Evolutionary conservation across 345 rosid species (phyloP).

Genomic region (Eucalyptus lansdowneana): DNA sequence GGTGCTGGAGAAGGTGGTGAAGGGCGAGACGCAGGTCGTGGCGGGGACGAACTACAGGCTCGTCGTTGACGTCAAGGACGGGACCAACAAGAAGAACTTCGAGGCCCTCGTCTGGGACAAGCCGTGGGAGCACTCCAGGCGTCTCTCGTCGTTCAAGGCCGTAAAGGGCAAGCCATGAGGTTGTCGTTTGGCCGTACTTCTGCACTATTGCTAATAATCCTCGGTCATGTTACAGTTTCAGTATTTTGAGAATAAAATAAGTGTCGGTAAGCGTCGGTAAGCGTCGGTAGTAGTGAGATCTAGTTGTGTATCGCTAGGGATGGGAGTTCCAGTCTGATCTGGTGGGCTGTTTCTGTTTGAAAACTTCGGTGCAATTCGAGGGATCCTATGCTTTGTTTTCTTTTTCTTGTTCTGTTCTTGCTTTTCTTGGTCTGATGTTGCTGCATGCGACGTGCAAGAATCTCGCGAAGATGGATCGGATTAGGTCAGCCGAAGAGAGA

Average conservation of each 20-base stretch:
- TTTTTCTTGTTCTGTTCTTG: neutral
- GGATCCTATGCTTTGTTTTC: neutral
- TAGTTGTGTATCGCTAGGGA: neutral
- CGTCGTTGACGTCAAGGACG: slow-evolving; percentile 4
- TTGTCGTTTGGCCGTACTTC: neutral
- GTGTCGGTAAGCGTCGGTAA: neutral
- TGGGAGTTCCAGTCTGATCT: neutral
- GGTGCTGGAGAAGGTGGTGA: slow-evolving; percentile 9
- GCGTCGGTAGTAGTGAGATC: neutral
- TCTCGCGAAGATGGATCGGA: neutral
- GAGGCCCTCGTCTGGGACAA: slow-evolving; percentile 47
- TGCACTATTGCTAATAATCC: neutral
- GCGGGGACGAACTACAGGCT: slow-evolving; percentile 42
- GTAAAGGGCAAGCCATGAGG: neutral
- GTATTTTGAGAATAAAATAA: neutral
- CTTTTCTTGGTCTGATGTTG: neutral
- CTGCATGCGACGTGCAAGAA: neutral
- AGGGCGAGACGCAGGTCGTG: slow-evolving; percentile 46
- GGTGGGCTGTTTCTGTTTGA: neutral
- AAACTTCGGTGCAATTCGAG: neutral
- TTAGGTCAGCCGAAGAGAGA: neutral
- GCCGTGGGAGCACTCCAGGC: slow-evolving; percentile 11
- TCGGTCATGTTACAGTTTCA: neutral
- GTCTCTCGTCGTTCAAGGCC: neutral
- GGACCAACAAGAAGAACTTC: neutral